phyloP scores from a whole-genome alignment of 2,329 filamentous ascomycete species.

The Hypoxylon sp. region DNA sequence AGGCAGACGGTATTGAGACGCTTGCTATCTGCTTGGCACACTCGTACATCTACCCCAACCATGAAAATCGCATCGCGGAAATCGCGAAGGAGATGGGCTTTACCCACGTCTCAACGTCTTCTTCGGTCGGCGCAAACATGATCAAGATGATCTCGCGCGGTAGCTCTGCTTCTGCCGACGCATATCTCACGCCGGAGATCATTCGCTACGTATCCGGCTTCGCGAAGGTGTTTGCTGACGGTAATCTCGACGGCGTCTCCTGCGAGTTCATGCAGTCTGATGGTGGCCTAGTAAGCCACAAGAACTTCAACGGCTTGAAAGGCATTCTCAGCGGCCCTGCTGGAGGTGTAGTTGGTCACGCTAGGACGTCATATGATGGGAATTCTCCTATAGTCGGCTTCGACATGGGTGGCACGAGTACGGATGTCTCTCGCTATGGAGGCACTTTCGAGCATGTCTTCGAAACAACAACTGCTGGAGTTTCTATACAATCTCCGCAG shows the following conservation, averaged over 20 bases:
- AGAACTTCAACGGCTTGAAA: slow-evolving; percentile 76
- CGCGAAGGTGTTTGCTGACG: slow-evolving; percentile 39
- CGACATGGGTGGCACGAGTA: slow-evolving; percentile 77
- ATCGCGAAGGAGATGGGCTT: slow-evolving; percentile 63
- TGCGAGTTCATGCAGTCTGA: slow-evolving; percentile 57
- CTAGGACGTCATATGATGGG: slow-evolving; percentile 79
- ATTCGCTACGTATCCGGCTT: slow-evolving; percentile 44
- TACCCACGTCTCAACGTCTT: slow-evolving; percentile 44
- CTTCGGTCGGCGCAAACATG: slow-evolving; percentile 43
- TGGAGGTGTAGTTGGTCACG: slow-evolving; percentile 84
- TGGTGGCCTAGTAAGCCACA: slow-evolving; percentile 67
- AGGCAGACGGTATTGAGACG: slow-evolving; percentile 35
- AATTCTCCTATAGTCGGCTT: slow-evolving; percentile 81
- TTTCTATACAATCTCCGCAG: slow-evolving; percentile 84
- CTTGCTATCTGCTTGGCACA: slow-evolving; percentile 61
- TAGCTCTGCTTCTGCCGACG: slow-evolving; percentile 45
- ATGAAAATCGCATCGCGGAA: slow-evolving; percentile 73
- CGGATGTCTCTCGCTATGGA: slow-evolving; percentile 39
- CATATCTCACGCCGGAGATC: slow-evolving; percentile 47
- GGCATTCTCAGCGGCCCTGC: slow-evolving; percentile 82
- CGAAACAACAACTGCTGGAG: slow-evolving; percentile 67
- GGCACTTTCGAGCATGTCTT: slow-evolving; percentile 55
- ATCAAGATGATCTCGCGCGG: slow-evolving; percentile 48
- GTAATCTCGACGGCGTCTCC: slow-evolving; percentile 40
- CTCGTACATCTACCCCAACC: slow-evolving; percentile 78